These are phyloP conservation scores for Wickerhamiella nectarea DNA, from an alignment of 805 yeast genomes.

Conservation along the genomic window DNA sequence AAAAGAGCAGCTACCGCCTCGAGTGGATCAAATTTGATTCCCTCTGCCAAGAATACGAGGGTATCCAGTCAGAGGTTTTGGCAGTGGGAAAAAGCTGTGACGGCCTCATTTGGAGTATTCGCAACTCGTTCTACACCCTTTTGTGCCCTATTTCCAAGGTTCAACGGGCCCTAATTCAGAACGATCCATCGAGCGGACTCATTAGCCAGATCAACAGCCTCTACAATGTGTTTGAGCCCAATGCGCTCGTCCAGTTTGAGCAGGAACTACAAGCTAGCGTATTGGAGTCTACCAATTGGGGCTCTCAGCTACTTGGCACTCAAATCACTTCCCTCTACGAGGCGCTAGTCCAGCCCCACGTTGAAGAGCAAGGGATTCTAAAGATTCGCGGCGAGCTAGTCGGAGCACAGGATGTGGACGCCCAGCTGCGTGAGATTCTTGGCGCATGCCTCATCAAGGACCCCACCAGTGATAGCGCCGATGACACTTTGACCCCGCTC, in stretches of 20 bases:
- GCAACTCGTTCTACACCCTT: constrained; percentile 7
- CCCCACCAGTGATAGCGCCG: neutral
- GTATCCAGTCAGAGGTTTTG: constrained; percentile 46
- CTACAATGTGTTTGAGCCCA: neutral
- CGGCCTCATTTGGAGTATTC: constrained; percentile 12
- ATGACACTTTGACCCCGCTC: constrained; percentile 8
- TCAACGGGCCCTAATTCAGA: neutral
- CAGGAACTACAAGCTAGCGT: neutral
- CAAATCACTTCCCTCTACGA: constrained; percentile 16
- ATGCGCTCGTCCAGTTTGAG: constrained; percentile 2
- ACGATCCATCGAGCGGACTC: neutral
- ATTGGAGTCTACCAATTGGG: neutral
- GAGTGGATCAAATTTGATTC: constrained; percentile 61
- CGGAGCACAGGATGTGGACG: constrained; percentile 10
- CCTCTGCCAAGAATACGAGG: constrained; percentile 57
- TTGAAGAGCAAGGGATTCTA: constrained; percentile 11
- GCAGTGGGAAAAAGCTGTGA: constrained; percentile 27
- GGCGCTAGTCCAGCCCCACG: constrained; percentile 9
- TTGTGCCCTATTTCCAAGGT: constrained; percentile 2
- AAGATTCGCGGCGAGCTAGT: constrained; percentile 10
- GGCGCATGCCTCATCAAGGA: constrained; percentile 6
- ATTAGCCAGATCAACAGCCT: neutral
- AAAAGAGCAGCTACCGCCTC: constrained; percentile 28
- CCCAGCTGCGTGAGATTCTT: neutral
- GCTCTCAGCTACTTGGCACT: constrained; percentile 15